Evolutionary conservation across 2,329 filamentous ascomycete genomes (phyloP).

Genomic region (Scopulariopsis brevicaulis): DNA sequence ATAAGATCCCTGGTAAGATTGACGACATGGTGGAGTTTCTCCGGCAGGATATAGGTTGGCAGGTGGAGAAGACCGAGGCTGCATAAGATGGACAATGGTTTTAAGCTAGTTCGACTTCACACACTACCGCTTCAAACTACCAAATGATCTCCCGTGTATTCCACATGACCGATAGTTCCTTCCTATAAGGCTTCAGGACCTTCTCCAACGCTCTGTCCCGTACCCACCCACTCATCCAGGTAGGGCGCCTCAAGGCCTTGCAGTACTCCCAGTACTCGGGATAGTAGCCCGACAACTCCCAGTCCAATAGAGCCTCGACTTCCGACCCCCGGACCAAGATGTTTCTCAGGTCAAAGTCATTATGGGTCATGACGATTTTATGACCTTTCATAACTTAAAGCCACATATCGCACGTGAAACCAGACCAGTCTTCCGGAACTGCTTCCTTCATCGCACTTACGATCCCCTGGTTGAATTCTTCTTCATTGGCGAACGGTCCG

Average conservation of each 20-base stretch:
- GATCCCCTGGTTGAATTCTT: slow-evolving; percentile 11
- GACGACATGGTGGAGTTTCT: slow-evolving; percentile 23
- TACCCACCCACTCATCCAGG: slow-evolving; percentile 6
- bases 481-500: slow-evolving; percentile 9
- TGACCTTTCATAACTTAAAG: slow-evolving; percentile 9
- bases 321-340: slow-evolving; percentile 20
- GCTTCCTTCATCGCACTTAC: slow-evolving; percentile 9
- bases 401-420: slow-evolving; percentile 8
- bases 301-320: slow-evolving; percentile 27
- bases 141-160: neutral
- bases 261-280: slow-evolving; percentile 16
- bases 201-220: neutral
- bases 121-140: neutral
- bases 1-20: slow-evolving; percentile 33
- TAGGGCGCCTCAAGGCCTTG: slow-evolving; percentile 4
- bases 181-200: neutral
- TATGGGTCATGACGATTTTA: slow-evolving; percentile 27
- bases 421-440: slow-evolving; percentile 1
- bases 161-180: neutral
- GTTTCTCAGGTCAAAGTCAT: slow-evolving; percentile 27
- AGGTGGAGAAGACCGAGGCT: neutral
- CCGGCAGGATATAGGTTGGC: neutral
- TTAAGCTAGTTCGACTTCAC: neutral
- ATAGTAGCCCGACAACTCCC: slow-evolving; percentile 27
- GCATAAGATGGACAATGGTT: neutral